These are phyloP conservation scores for Lecanicillium sp. DNA, from an alignment of 2,329 filamentous ascomycete species.

Conservation along the genomic window DNA sequence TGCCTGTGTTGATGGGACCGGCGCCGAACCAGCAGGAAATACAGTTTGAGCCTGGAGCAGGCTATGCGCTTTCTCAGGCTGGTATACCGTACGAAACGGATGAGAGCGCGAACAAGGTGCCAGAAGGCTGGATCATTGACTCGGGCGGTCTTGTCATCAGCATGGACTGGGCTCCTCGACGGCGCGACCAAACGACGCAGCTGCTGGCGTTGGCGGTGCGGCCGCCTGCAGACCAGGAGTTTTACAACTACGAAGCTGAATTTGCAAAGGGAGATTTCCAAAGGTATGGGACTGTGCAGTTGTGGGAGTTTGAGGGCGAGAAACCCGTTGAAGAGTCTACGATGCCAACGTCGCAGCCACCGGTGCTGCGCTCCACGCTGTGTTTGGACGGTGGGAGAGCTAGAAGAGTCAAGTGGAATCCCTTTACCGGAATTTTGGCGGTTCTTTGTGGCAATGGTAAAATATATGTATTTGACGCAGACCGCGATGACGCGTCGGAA, in stretches of 20 bases:
- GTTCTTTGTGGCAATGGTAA: slow-evolving; percentile 44
- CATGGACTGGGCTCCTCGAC: slow-evolving; percentile 43
- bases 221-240: slow-evolving; percentile 42
- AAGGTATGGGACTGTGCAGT: slow-evolving; percentile 40
- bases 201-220: slow-evolving; percentile 44
- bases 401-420: slow-evolving; percentile 46
- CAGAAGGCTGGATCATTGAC: slow-evolving; percentile 46
- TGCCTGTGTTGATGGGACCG: slow-evolving; percentile 27
- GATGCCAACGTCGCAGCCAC: slow-evolving; percentile 24
- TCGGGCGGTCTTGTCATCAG: slow-evolving; percentile 43
- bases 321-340: slow-evolving; percentile 20
- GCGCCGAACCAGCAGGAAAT: slow-evolving; percentile 21
- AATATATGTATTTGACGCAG: slow-evolving; percentile 39
- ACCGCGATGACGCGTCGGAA: slow-evolving; percentile 19
- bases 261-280: slow-evolving; percentile 28
- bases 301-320: slow-evolving; percentile 39
- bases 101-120: slow-evolving; percentile 13
- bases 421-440: slow-evolving; percentile 37
- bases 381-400: slow-evolving; percentile 45
- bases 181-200: slow-evolving; percentile 29
- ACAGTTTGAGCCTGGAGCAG: slow-evolving; percentile 18
- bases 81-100: slow-evolving; percentile 22
- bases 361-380: slow-evolving; percentile 33
- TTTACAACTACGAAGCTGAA: slow-evolving; percentile 29
- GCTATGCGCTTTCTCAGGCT: slow-evolving; percentile 17